Base-by-base conservation (phyloP, 2,329 filamentous ascomycete genomes). In the Corinectria fuckeliana region DNA sequence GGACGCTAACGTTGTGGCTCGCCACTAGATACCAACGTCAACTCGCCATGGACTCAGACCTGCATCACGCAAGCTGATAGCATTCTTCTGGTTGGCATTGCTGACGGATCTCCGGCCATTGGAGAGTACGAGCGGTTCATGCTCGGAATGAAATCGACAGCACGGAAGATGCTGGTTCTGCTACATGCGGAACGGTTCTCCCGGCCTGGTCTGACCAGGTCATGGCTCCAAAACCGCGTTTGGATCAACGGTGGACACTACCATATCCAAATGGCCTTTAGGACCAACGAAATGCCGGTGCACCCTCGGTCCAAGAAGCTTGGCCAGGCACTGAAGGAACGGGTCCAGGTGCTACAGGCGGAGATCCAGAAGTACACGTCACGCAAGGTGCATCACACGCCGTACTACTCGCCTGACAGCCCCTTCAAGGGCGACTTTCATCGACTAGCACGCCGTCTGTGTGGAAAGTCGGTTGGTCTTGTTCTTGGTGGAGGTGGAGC, bases 221-320 rank as follows among this genome's bases (percentile, higher is more conserved):
- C 90, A 28, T 99, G 95, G 95, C 79, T 99, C 13, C 88, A 89
- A 62, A 97, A 97, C 70, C 89, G 95, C 1, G 88, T 96, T 62
- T 99, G 95, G 95, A 95, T 99, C 76, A 99, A 98, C 66, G 95
- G 95, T 14, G 94, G 94, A 5, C 96, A 99, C 74, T 95, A 96
- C 72, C 95, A 99, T 68, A 91, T 99, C 11, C 95, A 99, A 71
- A 98, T 99, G 95, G 85, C 91, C 0, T 94, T 95, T 74, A 87
- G 90, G 36, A 84, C 89, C 3, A 89, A 91, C 44, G 80, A 89
- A 1, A 89, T 96, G 64, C 91, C 93, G 3, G 86, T 91, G 0
- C 89, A 93, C 69, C 85, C 89, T 18, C 88, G 88, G 13, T 84
- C 87, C 1, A 92, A 92, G 68, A 89, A 90, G 50, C 89, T 96